Conservation (phyloP, 2,329 filamentous ascomycete genomes). For the Davidsoniella eucalypti region DNA sequence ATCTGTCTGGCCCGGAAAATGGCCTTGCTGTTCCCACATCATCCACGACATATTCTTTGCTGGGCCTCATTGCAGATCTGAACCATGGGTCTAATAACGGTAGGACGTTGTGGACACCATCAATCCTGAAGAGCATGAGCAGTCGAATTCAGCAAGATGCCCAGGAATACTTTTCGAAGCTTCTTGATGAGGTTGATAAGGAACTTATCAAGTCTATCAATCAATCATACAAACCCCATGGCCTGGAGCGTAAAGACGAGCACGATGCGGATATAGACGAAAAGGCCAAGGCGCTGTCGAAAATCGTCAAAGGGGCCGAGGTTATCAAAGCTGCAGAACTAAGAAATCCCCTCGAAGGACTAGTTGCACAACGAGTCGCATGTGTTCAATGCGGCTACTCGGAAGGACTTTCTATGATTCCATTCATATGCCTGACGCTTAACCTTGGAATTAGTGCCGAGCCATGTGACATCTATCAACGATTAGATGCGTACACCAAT, state of each 20-base stretch:
- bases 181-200: constrained; percentile 71
- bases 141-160: constrained; percentile 95
- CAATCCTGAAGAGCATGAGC: constrained; percentile 75
- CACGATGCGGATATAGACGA: constrained; percentile 25
- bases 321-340: constrained; percentile 23
- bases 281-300: constrained; percentile 21
- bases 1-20: constrained; percentile 34
- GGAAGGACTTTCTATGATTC: constrained; percentile 75
- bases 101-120: constrained; percentile 64
- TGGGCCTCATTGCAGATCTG: constrained; percentile 50
- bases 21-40: constrained; percentile 14
- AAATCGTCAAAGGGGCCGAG: constrained; percentile 23
- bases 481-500: constrained; percentile 68
- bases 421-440: constrained; percentile 85
- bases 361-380: constrained; percentile 74
- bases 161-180: constrained; percentile 88
- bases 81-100: constrained; percentile 57
- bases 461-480: constrained; percentile 57
- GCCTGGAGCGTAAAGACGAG: constrained; percentile 18
- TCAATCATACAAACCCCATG: constrained; percentile 1
- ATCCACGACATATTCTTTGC: constrained; percentile 31
- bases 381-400: constrained; percentile 76
- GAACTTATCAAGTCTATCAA: constrained; percentile 41
- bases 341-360: constrained; percentile 70
- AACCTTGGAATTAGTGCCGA: constrained; percentile 49